Evolutionary conservation across 2,329 filamentous ascomycete species (phyloP).

Genomic region (Camillea tinctor): DNA sequence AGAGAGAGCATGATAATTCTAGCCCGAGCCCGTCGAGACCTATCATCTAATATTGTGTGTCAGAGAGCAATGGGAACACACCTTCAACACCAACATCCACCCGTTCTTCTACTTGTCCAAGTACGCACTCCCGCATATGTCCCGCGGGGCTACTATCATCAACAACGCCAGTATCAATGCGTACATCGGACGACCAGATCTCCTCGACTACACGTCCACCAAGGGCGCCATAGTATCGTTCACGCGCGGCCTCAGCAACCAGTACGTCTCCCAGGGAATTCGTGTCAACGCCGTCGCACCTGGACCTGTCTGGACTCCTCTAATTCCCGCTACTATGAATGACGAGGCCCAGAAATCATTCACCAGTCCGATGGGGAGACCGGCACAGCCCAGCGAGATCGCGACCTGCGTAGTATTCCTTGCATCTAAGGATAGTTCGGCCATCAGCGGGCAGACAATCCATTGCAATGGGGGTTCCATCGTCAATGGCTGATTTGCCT

Average conservation of each 20-base stretch:
- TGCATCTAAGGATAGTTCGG: constrained; percentile 70
- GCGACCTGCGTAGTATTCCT: constrained; percentile 81
- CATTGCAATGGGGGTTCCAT: constrained; percentile 52
- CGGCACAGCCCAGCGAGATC: constrained; percentile 78
- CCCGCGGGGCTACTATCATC: constrained; percentile 73
- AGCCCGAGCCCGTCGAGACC: constrained; percentile 2
- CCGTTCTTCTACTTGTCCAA: constrained; percentile 79
- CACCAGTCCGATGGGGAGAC: constrained; percentile 71
- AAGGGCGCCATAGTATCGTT: constrained; percentile 79
- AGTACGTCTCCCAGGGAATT: constrained; percentile 70
- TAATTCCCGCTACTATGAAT: constrained; percentile 72
- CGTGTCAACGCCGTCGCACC: constrained; percentile 61
- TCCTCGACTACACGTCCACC: constrained; percentile 79
- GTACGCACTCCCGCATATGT: constrained; percentile 73
- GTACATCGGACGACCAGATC: constrained; percentile 75
- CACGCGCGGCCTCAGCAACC: constrained; percentile 74
- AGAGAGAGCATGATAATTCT: constrained; percentile 18
- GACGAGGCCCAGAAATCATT: constrained; percentile 71
- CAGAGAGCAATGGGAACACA: constrained; percentile 75
- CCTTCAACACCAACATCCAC: constrained; percentile 82
- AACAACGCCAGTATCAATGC: constrained; percentile 84
- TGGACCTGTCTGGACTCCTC: constrained; percentile 75
- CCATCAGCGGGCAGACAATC: constrained; percentile 68
- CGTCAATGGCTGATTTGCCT: constrained; percentile 47
- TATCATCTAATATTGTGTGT: constrained; percentile 4